A percentile compares a stretch with the other conserved stretches of the same genome.
Evolutionary conservation across 306 rosid genomes (phyloP).

Genomic region (Castanea mollissima): DNA sequence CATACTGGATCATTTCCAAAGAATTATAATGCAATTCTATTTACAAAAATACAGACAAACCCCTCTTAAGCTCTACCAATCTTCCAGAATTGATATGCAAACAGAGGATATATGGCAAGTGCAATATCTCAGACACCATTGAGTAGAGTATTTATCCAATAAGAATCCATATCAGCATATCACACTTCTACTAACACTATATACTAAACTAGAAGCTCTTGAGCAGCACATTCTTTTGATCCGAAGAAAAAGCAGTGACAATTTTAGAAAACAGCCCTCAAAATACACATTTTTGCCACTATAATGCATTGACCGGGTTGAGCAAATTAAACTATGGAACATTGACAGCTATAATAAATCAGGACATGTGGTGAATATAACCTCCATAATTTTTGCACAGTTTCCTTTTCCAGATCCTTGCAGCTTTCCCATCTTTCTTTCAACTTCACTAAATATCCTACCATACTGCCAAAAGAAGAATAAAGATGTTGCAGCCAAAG

Average conservation of each 20-base stretch:
- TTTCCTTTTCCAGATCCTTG: slow-evolving; percentile 77
- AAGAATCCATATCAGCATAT: neutral
- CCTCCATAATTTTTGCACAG: slow-evolving; percentile 68
- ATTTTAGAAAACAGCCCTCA: slow-evolving; percentile 1
- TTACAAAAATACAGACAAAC: neutral
- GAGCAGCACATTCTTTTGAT: neutral
- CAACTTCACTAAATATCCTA: slow-evolving; percentile 58
- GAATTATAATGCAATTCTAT: neutral
- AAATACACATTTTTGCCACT: slow-evolving; percentile 12
- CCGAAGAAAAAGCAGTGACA: neutral
- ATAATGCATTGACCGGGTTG: neutral
- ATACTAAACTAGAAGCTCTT: neutral
- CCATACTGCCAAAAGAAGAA: slow-evolving; percentile 66
- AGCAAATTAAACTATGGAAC: neutral
- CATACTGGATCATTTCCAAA: neutral
- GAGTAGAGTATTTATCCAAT: neutral
- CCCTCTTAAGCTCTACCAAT: neutral
- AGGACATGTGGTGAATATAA: slow-evolving; percentile 10
- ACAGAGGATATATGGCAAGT: neutral
- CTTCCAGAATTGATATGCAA: neutral
- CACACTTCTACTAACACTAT: neutral
- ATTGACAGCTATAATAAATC: neutral
- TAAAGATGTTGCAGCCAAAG: slow-evolving; percentile 3
- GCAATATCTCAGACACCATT: neutral
- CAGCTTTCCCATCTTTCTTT: slow-evolving; percentile 66